Percentiles rank a stretch among this genome's conserved stretches.
phyloP scores from a whole-genome alignment of 371 early-diverging fungal species.

The Mortierella sp. region DNA sequence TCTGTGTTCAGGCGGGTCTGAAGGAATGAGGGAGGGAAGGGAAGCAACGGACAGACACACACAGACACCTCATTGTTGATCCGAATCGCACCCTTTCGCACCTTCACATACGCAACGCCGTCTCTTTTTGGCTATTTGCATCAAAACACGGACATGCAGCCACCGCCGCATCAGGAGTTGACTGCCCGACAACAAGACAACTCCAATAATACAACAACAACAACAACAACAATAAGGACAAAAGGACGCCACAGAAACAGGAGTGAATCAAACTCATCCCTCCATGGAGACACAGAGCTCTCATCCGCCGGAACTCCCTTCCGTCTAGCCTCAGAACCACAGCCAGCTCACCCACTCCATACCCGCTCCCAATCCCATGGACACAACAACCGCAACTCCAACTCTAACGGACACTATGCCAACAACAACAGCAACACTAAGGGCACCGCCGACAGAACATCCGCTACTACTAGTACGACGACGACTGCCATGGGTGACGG shows the following conservation, averaged over 20 bases:
- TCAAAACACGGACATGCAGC: background rate
- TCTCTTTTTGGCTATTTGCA: background rate
- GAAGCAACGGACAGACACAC: no score
- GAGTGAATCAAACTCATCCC: background rate
- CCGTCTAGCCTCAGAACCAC: background rate
- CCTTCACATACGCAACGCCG: background rate
- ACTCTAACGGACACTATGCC: background rate
- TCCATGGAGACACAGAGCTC: background rate
- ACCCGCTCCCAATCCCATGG: background rate
- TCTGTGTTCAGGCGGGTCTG: no score
- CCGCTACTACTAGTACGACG: background rate
- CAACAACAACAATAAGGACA: no score
- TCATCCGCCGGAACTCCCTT: slow-evolving; percentile 1
- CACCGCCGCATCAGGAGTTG: background rate
- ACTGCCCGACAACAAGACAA: background rate
- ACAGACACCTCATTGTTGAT: no score
- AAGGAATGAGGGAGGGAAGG: no score
- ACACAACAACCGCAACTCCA: background rate
- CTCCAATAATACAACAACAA: background rate
- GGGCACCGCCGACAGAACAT: background rate
- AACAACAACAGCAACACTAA: slow-evolving; percentile 11
- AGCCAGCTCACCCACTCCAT: background rate
- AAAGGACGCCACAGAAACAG: background rate
- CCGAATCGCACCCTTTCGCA: background rate
- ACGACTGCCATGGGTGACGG: slow-evolving; percentile 53